Evolutionary conservation across 2,329 filamentous ascomycete genomes (phyloP).

Genomic region (Diaporthe sp.): DNA sequence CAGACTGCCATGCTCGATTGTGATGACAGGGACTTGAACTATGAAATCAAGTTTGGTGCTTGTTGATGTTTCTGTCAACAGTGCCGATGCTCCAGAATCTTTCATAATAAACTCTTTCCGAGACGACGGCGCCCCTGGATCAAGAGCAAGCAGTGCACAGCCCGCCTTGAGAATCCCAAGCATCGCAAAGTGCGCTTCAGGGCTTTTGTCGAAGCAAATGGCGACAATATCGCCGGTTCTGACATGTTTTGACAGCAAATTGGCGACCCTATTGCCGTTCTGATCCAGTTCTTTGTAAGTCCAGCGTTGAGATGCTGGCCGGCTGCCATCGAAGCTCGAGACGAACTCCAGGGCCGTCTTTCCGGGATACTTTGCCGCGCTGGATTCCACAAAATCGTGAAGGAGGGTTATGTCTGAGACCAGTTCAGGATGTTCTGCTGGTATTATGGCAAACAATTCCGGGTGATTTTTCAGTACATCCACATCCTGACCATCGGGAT

Average conservation of each 20-base stretch:
- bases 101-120: conserved; percentile 83
- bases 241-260: conserved; percentile 69
- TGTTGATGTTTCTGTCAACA: conserved; percentile 67
- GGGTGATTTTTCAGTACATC: conserved; percentile 52
- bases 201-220: conserved; percentile 87
- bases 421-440: conserved; percentile 71
- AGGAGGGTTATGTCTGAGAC: conserved; percentile 72
- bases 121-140: conserved; percentile 78
- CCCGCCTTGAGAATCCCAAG: conserved; percentile 87
- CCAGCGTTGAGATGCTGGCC: conserved; percentile 71
- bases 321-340: conserved; percentile 63
- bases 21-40: conserved; percentile 51
- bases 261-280: conserved; percentile 80
- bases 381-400: conserved; percentile 83
- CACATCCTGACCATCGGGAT: conserved; percentile 58
- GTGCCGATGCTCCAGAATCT: conserved; percentile 76
- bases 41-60: conserved; percentile 51
- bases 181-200: conserved; percentile 86
- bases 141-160: conserved; percentile 84
- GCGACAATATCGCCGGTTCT: conserved; percentile 75
- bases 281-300: conserved; percentile 80
- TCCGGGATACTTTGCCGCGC: conserved; percentile 68
- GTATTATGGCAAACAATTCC: conserved; percentile 74
- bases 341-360: conserved; percentile 83
- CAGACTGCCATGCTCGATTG: conserved; percentile 52